Evolutionary conservation across 1,284 basidiomycete genomes (phyloP).

Genomic region (Naganishia sp.): DNA sequence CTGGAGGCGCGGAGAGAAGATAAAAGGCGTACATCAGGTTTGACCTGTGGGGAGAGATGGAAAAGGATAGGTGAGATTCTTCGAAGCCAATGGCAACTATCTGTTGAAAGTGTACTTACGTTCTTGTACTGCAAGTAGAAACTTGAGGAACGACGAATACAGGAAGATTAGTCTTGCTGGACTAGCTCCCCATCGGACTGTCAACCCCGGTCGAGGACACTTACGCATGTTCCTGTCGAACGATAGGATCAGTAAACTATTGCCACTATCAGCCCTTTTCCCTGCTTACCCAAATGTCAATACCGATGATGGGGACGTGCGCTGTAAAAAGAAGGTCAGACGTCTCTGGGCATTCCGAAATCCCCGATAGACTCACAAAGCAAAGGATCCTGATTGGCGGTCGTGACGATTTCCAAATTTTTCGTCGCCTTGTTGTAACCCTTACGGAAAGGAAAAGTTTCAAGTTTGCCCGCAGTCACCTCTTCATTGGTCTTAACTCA

Average conservation of each 20-base stretch:
- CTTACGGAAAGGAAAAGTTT: slow-evolving; percentile 50
- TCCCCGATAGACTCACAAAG: slow-evolving; percentile 56
- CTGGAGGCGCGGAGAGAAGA: neutral
- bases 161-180: neutral
- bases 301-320: slow-evolving; percentile 86
- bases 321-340: slow-evolving; percentile 38
- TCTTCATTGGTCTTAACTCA: slow-evolving; percentile 51
- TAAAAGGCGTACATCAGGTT: slow-evolving; percentile 70
- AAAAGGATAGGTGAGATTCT: neutral
- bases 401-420: slow-evolving; percentile 85
- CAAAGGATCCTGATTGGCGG: slow-evolving; percentile 95
- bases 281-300: slow-evolving; percentile 80
- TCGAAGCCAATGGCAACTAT: neutral
- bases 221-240: slow-evolving; percentile 48
- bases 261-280: slow-evolving; percentile 36
- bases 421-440: slow-evolving; percentile 70
- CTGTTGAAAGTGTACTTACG: slow-evolving; percentile 54
- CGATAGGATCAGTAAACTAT: slow-evolving; percentile 58
- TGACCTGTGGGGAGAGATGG: slow-evolving; percentile 49
- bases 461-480: neutral
- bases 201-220: slow-evolving; percentile 7
- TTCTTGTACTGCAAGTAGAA: slow-evolving; percentile 89
- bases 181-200: too few species aligned
- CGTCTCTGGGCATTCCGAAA: neutral
- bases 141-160: slow-evolving; percentile 38